A percentile compares a stretch with the other conserved stretches of the same genome.
phyloP scores from a whole-genome alignment of 306 rosid species.

The Medicago ruthenica region DNA sequence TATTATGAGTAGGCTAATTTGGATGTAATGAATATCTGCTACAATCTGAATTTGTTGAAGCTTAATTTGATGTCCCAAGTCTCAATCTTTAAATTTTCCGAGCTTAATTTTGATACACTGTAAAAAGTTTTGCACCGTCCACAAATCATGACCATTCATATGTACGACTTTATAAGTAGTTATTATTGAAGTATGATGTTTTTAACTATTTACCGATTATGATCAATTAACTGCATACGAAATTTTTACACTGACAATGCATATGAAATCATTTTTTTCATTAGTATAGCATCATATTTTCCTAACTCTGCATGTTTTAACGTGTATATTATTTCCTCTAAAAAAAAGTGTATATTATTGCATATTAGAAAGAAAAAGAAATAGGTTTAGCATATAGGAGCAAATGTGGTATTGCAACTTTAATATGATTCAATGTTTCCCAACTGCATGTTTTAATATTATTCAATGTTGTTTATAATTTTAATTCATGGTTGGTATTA shows the following conservation, averaged over 20 bases:
- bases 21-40: constrained; percentile 46
- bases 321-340: neutral
- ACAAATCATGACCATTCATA: too few relatives aligned
- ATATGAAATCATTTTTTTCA: too few relatives aligned
- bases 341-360: too few relatives aligned
- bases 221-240: too few relatives aligned
- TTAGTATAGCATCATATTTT: neutral
- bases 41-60: constrained; percentile 42
- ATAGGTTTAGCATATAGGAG: neutral
- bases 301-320: neutral
- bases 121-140: too few relatives aligned
- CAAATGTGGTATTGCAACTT: neutral
- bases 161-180: too few relatives aligned
- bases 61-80: constrained; percentile 1
- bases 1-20: constrained; percentile 53
- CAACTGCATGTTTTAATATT: neutral
- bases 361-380: neutral
- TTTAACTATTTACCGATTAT: too few relatives aligned
- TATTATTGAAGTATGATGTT: too few relatives aligned
- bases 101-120: too few relatives aligned
- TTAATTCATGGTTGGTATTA: neutral
- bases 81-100: too few relatives aligned
- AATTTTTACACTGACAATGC: too few relatives aligned
- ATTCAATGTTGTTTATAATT: neutral
- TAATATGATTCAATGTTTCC: neutral